Conservation (phyloP, 208 protist species). For the Leishmania martiniquensis region DNA sequence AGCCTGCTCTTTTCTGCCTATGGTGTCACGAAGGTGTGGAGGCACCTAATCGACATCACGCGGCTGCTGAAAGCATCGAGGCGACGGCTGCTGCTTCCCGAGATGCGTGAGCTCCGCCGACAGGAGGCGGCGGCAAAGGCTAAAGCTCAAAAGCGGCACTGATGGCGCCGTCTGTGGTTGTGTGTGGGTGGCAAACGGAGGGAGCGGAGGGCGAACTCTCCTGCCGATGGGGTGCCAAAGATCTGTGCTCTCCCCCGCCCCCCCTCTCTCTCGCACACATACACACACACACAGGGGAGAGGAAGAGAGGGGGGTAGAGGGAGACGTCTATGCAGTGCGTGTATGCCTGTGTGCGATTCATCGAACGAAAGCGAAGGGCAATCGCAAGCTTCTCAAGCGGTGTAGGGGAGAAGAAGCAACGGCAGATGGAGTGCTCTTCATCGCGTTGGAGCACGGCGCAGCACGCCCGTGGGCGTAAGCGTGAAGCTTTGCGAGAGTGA, state of each 20-base stretch:
- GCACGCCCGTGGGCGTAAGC: background rate
- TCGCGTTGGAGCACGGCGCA: background rate
- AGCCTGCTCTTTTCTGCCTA: constrained; percentile 70
- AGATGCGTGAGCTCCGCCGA: constrained; percentile 15
- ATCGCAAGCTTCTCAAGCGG: background rate
- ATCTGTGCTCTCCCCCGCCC: background rate
- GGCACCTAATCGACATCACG: constrained; percentile 57
- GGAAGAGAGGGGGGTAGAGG: too few species aligned
- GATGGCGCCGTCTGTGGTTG: background rate
- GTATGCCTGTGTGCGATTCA: too few species aligned
- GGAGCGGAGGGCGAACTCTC: background rate
- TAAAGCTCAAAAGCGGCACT: constrained; percentile 4
- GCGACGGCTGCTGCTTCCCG: constrained; percentile 41
- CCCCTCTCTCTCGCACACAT: background rate
- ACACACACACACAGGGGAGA: background rate
- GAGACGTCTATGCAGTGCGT: too few species aligned
- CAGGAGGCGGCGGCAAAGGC: constrained; percentile 12
- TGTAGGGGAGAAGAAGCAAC: too few species aligned
- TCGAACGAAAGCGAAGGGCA: background rate
- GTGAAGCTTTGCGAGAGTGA: background rate
- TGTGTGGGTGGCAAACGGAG: background rate
- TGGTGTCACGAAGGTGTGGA: constrained; percentile 40
- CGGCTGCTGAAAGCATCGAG: constrained; percentile 69
- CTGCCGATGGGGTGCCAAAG: background rate
- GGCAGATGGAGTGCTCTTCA: background rate